phyloP scores from a whole-genome alignment of 2,329 filamentous ascomycete genomes.

The Aureobasidium sp. region DNA sequence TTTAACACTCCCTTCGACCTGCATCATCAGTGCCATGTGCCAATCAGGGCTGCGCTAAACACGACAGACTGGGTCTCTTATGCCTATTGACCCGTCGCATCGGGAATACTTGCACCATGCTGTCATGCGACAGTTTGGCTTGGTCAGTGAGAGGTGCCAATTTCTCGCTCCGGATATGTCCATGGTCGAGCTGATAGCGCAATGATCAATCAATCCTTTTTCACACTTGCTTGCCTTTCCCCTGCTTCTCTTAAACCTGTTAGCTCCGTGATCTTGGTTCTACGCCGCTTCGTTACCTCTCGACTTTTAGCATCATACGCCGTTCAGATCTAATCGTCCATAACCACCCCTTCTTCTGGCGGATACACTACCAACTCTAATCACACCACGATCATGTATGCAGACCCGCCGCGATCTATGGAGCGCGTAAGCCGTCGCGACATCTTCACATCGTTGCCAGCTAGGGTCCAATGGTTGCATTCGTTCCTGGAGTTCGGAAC shows the following conservation, averaged over 20 bases:
- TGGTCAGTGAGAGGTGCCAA: neutral
- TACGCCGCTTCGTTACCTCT: conserved; percentile 1
- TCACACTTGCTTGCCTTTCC: neutral
- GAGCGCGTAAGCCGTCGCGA: conserved; percentile 62
- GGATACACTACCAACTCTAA: neutral
- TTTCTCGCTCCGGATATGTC: conserved; percentile 2
- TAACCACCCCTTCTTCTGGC: neutral
- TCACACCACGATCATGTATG: neutral
- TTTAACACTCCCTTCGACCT: neutral
- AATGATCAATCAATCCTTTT: conserved; percentile 1
- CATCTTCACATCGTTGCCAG: conserved; percentile 62
- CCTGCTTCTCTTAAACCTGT: conserved; percentile 1
- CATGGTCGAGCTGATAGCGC: neutral
- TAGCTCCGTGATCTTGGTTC: neutral
- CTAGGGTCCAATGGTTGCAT: conserved; percentile 63
- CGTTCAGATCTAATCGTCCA: neutral
- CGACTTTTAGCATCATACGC: neutral
- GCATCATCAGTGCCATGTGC: conserved; percentile 4
- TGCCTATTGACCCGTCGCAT: neutral
- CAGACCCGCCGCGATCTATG: conserved; percentile 22
- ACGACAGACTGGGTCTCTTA: neutral
- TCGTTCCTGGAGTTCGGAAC: conserved; percentile 62
- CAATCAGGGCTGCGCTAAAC: neutral
- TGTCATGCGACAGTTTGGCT: neutral
- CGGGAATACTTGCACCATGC: neutral